Evolutionary conservation across 192 early-diverging fungal species (phyloP).

Genomic region (Coemansia asiatica): DNA sequence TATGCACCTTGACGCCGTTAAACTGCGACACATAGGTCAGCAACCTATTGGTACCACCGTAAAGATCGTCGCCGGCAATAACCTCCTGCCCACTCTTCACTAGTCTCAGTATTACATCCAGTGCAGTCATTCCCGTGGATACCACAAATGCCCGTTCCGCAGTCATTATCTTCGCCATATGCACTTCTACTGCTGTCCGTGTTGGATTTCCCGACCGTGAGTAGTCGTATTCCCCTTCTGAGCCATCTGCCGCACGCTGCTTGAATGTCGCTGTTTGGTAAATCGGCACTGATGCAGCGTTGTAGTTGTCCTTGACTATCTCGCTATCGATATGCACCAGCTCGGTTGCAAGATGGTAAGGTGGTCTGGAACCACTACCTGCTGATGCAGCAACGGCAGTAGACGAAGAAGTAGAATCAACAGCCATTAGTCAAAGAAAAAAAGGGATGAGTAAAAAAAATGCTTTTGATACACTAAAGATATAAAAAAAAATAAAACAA

Average conservation of each 20-base stretch:
- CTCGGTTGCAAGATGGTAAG: conserved; percentile 74
- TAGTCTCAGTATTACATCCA: conserved; percentile 89
- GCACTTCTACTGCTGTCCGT: conserved; percentile 86
- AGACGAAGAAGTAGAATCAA: conserved; percentile 1
- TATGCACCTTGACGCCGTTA: conserved; percentile 80
- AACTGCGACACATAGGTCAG: conserved; percentile 79
- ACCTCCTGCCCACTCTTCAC: conserved; percentile 87
- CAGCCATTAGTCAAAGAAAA: conserved; percentile 9
- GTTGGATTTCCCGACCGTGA: conserved; percentile 96
- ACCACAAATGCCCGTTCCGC: conserved; percentile 84
- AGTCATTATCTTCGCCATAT: conserved; percentile 92
- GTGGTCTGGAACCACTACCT: conserved; percentile 5
- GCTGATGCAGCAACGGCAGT: conserved; percentile 1
- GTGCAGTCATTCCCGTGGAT: conserved; percentile 89
- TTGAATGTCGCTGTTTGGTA: conserved; percentile 99
- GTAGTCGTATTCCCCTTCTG: conserved; percentile 91
- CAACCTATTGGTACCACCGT: conserved; percentile 95
- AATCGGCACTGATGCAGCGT: conserved; percentile 89
- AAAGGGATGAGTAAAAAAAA: background rate
- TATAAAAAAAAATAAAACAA: background rate
- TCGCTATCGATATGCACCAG: conserved; percentile 73
- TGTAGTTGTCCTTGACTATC: conserved; percentile 76
- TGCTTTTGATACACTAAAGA: conserved; percentile 6
- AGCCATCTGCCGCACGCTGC: conserved; percentile 74
- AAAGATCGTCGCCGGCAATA: conserved; percentile 94